Evolutionary conservation across 2,329 filamentous ascomycete species (phyloP).

Genomic region (Pochonia chlamydosporia): DNA sequence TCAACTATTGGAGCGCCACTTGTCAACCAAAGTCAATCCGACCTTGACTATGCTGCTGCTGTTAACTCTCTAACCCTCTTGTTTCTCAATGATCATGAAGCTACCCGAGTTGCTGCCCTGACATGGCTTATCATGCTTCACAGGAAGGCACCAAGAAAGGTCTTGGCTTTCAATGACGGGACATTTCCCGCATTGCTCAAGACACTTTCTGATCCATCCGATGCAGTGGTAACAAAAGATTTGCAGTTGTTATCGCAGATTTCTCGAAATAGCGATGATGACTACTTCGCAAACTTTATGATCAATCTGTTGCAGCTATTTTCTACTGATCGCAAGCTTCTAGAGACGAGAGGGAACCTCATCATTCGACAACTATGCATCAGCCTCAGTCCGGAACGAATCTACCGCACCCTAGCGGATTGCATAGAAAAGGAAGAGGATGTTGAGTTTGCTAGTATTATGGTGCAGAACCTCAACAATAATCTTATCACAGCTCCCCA

Average conservation of each 20-base stretch:
- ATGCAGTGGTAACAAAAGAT: slow-evolving; percentile 93
- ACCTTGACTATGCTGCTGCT: slow-evolving; percentile 93
- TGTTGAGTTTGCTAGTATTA: slow-evolving; percentile 96
- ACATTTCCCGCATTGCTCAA: slow-evolving; percentile 95
- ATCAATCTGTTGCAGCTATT: slow-evolving; percentile 92
- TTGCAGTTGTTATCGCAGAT: slow-evolving; percentile 92
- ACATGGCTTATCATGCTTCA: slow-evolving; percentile 98
- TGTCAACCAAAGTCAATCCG: slow-evolving; percentile 45
- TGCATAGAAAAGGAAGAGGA: slow-evolving; percentile 98
- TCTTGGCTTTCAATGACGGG: slow-evolving; percentile 92
- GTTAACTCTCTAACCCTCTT: slow-evolving; percentile 89
- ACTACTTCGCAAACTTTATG: slow-evolving; percentile 98
- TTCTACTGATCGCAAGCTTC: slow-evolving; percentile 82
- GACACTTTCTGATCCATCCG: slow-evolving; percentile 89
- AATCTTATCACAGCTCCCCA: slow-evolving; percentile 97
- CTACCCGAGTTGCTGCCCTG: slow-evolving; percentile 85
- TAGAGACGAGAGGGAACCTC: slow-evolving; percentile 89
- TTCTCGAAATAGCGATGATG: slow-evolving; percentile 91
- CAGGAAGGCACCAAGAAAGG: slow-evolving; percentile 86
- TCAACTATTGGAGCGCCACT: slow-evolving; percentile 40
- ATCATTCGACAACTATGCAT: slow-evolving; percentile 95
- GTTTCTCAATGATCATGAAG: slow-evolving; percentile 95
- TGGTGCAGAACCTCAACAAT: slow-evolving; percentile 99
- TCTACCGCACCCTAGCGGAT: slow-evolving; percentile 91
- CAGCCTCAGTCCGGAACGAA: slow-evolving; percentile 86